Percentiles rank a stretch among this genome's conserved stretches.
Evolutionary conservation across 495 filamentous ascomycete species (phyloP).

Genomic region (Oidiodendron maius): DNA sequence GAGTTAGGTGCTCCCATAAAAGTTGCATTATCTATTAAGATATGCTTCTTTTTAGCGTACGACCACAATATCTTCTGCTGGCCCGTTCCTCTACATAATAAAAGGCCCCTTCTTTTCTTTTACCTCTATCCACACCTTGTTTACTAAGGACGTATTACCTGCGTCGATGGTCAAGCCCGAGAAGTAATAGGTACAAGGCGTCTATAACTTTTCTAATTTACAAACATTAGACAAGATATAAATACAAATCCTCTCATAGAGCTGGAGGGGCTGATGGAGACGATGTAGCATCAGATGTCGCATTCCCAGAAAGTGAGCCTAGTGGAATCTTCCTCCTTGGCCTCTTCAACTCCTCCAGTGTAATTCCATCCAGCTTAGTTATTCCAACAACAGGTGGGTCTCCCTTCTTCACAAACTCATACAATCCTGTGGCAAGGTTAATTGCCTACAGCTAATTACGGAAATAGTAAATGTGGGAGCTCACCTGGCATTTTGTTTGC

Average conservation of each 20-base stretch:
- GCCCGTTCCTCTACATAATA: no score
- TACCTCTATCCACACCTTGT: no score
- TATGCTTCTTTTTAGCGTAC: neutral
- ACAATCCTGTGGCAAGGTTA: constrained; percentile 56
- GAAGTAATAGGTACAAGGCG: no score
- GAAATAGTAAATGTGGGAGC: constrained; percentile 17
- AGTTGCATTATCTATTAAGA: neutral
- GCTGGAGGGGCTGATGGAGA: no score
- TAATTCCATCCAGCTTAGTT: constrained; percentile 85
- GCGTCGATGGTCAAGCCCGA: no score
- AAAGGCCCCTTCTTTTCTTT: no score
- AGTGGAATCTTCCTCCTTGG: constrained; percentile 62
- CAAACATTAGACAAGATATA: no score
- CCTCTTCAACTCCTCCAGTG: constrained; percentile 70
- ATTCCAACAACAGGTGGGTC: constrained; percentile 86
- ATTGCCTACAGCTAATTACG: neutral
- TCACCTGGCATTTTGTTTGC: constrained; percentile 93
- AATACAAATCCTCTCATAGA: no score
- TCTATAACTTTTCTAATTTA: no score
- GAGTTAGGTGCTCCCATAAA: neutral
- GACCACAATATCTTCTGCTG: no score
- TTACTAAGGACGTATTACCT: no score
- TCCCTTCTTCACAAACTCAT: constrained; percentile 91
- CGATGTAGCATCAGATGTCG: constrained; percentile 9
- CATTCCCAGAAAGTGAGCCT: constrained; percentile 18